phyloP scores from a whole-genome alignment of 129 eudicot species.

The Arctium lappa region DNA sequence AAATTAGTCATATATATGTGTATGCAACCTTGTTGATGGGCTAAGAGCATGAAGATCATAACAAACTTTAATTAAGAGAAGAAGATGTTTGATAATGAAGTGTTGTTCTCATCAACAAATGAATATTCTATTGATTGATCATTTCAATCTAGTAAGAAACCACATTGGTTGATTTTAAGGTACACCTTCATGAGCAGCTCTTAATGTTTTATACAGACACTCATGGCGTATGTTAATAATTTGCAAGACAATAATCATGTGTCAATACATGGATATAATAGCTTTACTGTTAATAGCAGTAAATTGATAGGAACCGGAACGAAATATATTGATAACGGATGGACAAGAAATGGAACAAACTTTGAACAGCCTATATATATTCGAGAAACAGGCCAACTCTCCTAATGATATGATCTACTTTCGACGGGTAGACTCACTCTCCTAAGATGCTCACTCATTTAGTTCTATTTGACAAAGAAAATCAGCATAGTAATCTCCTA shows the following conservation, averaged over 20 bases:
- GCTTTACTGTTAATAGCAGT: background rate
- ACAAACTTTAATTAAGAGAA: background rate
- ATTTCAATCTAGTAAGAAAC: background rate
- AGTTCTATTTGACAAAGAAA: no score
- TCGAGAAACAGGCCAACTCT: no score
- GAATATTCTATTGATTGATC: background rate
- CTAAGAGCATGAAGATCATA: background rate
- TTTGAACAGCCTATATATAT: background rate
- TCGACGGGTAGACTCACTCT: no score
- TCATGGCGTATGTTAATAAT: slow-evolving; percentile 71
- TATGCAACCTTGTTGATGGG: background rate
- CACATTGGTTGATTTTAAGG: slow-evolving; percentile 35
- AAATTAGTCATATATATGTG: no score
- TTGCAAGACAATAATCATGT: slow-evolving; percentile 38
- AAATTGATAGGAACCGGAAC: background rate
- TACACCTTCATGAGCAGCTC: slow-evolving; percentile 94
- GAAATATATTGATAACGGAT: background rate
- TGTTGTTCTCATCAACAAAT: background rate
- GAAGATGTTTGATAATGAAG: background rate
- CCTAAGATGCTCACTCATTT: no score
- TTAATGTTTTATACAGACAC: slow-evolving; percentile 75
- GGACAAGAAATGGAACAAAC: background rate
- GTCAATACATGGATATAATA: background rate
- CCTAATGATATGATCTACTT: no score
- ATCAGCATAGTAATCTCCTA: background rate